Evolutionary conservation across 2,329 filamentous ascomycete genomes (phyloP).

Genomic region (Fusarium tuaranense): DNA sequence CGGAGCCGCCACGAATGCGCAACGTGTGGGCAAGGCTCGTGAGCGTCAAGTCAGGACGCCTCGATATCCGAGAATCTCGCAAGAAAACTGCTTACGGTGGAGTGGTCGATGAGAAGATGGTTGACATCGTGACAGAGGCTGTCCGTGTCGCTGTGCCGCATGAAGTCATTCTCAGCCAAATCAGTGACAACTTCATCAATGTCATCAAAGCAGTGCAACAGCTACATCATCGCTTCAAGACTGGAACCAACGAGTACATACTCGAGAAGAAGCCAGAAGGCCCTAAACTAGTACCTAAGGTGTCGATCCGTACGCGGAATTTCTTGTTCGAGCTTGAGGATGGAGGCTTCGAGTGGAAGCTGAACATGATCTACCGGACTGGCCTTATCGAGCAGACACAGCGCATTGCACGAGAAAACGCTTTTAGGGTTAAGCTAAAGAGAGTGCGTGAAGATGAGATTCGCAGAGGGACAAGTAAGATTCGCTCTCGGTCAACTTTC

Average conservation of each 20-base stretch:
- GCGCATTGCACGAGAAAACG: constrained; percentile 88
- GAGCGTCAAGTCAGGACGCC: constrained; percentile 82
- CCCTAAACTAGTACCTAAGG: constrained; percentile 86
- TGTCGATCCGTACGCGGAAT: constrained; percentile 84
- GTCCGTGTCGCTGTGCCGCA: constrained; percentile 91
- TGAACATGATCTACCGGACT: constrained; percentile 92
- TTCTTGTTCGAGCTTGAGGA: constrained; percentile 95
- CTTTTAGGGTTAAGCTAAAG: constrained; percentile 88
- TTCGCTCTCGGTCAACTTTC: constrained; percentile 67
- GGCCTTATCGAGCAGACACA: constrained; percentile 92
- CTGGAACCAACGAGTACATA: constrained; percentile 88
- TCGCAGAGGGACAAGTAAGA: constrained; percentile 63
- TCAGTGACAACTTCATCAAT: constrained; percentile 95
- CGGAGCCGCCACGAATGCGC: constrained; percentile 85
- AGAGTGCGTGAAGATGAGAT: constrained; percentile 80
- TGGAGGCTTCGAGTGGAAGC: constrained; percentile 96
- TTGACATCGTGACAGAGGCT: constrained; percentile 87
- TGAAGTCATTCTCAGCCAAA: constrained; percentile 87
- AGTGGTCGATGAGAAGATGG: constrained; percentile 79
- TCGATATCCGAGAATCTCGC: constrained; percentile 84
- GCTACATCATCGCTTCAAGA: constrained; percentile 92
- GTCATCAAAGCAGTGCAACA: constrained; percentile 88
- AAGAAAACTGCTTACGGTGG: constrained; percentile 71
- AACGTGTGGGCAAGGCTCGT: constrained; percentile 88
- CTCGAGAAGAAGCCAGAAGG: constrained; percentile 86